These are phyloP conservation scores for Beauveria caledonica DNA, from an alignment of 2,329 filamentous ascomycete species.

Conservation along the genomic window DNA sequence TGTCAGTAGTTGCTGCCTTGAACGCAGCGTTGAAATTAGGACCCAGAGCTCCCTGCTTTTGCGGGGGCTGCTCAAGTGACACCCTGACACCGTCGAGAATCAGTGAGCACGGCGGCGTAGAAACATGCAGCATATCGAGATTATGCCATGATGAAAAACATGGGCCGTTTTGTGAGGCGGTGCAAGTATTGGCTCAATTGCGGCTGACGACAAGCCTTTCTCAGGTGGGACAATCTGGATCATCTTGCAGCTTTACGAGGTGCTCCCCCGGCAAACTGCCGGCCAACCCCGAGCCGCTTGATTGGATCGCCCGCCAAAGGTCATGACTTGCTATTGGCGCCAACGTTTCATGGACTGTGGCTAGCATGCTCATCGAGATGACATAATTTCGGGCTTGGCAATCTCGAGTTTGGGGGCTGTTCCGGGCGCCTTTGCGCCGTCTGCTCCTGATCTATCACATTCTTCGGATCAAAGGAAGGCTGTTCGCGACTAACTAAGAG, in stretches of 20 bases:
- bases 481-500: neutral
- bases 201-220: neutral
- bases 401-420: neutral
- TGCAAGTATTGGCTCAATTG: neutral
- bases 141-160: neutral
- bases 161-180: neutral
- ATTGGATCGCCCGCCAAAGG: neutral
- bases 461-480: neutral
- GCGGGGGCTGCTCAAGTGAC: neutral
- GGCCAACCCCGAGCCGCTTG: neutral
- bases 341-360: neutral
- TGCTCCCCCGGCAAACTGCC: neutral
- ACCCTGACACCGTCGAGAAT: no score
- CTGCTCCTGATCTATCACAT: neutral
- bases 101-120: neutral
- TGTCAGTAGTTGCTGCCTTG: no score
- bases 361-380: neutral
- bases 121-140: no score
- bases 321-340: neutral
- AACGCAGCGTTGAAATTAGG: no score
- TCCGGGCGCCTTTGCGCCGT: neutral
- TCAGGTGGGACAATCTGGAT: neutral
- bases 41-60: neutral
- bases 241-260: neutral
- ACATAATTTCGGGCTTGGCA: neutral